Evolutionary conservation across 208 protist genomes (phyloP).

Genomic region (Novymonas esmeraldas): DNA sequence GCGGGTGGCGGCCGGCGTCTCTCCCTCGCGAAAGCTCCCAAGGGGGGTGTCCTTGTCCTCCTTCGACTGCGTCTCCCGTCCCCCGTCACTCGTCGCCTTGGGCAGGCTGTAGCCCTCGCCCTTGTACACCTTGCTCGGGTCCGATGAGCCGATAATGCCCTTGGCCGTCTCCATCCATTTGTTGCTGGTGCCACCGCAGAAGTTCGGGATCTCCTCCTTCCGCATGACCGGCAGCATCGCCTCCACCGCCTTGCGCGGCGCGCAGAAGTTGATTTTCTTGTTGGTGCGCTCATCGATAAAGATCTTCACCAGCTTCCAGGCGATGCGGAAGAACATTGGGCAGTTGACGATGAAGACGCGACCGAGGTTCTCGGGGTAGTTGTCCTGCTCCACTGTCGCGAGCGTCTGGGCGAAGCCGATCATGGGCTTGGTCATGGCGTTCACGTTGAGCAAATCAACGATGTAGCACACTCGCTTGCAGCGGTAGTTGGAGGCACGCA

Average conservation of each 20-base stretch:
- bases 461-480: slow-evolving; percentile 80
- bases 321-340: slow-evolving; percentile 66
- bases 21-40: slow-evolving; percentile 24
- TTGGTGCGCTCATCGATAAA: slow-evolving; percentile 86
- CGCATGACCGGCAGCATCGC: slow-evolving; percentile 61
- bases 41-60: slow-evolving; percentile 19
- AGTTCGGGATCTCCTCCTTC: slow-evolving; percentile 75
- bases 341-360: slow-evolving; percentile 84
- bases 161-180: slow-evolving; percentile 68
- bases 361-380: slow-evolving; percentile 87
- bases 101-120: slow-evolving; percentile 28
- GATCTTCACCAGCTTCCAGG: slow-evolving; percentile 80
- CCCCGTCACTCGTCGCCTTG: slow-evolving; percentile 18
- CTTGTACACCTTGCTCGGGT: slow-evolving; percentile 56
- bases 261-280: slow-evolving; percentile 76
- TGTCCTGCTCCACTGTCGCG: slow-evolving; percentile 78
- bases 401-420: slow-evolving; percentile 82
- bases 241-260: slow-evolving; percentile 50
- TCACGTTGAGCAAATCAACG: slow-evolving; percentile 69
- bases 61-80: slow-evolving; percentile 17
- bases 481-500: slow-evolving; percentile 56
- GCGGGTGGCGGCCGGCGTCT: slow-evolving; percentile 26
- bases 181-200: slow-evolving; percentile 70
- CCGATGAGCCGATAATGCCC: slow-evolving; percentile 56
- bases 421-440: slow-evolving; percentile 67